Evolutionary conservation across 2,329 filamentous ascomycete genomes (phyloP), one percentile per base, ranked within the genome.

Genomic region (Aspergillus neoniger): DNA sequence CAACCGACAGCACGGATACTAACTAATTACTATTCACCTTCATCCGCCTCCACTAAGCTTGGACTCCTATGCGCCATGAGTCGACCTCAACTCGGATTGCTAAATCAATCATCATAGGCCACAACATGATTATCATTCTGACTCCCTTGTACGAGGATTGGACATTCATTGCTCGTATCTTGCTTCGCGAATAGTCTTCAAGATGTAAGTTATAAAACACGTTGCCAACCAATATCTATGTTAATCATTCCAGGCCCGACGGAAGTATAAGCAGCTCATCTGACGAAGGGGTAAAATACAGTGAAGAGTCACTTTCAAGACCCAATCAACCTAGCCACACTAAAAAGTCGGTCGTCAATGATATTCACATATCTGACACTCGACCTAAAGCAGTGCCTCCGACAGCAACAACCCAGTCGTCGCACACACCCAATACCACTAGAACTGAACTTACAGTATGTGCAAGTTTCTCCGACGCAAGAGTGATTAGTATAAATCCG

Each of bases 221-320:
- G 38, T 10, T 39, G 28, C 19, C 15, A 25, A 17, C 8, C 23
- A 39, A 15, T 19, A 19, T 38, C 36, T 14, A 21, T 44, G 23
- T 59, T 63, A 36, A 62, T 51, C 19, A n/a, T 25, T 32, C 15
- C 12, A 64, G 59, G 59, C 55, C 53, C 25, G 56, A 53, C 51
- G 53, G 57, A 36, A 54, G 54, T 39, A 36, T 32, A 38, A 32
- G 54, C 28, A 43, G 55, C 10, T 38, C 21, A 36, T 43, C 50
- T 32, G 47, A 55, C 21, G 14, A 47, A 21, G 39, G 30, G 32
- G 14, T 19, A 19, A 23, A 51, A 25, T 36, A 57, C 36, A 62
- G 49, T 17, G n/a, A 28, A 19, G 51, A 57, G 43, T 57, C 60
- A 32, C 23, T 48, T 14, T 38, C 53, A 15, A 55, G 12, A 5